phyloP scores from a whole-genome alignment of 1,284 basidiomycete genomes.

The Tremellales sp. region DNA sequence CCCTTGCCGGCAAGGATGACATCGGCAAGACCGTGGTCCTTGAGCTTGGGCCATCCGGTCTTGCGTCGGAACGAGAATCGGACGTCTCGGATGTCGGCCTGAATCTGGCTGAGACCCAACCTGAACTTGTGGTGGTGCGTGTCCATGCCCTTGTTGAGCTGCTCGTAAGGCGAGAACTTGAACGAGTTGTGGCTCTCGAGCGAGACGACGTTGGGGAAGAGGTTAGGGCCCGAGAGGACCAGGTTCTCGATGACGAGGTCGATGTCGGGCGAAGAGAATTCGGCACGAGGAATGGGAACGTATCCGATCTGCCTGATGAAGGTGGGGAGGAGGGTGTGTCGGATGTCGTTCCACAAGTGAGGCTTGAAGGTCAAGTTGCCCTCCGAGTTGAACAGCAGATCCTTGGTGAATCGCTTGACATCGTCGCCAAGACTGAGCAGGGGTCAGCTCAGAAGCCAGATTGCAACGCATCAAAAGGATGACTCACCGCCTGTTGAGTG shows the following conservation, averaged over 20 bases:
- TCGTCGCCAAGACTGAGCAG: slow-evolving; percentile 64
- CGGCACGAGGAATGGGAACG: slow-evolving; percentile 84
- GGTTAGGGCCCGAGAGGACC: slow-evolving; percentile 69
- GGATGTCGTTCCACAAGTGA: slow-evolving; percentile 77
- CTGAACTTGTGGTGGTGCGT: slow-evolving; percentile 65
- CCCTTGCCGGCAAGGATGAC: slow-evolving; percentile 73
- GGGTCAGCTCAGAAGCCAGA: not conserved
- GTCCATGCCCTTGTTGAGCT: slow-evolving; percentile 49
- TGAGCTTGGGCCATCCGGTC: slow-evolving; percentile 56
- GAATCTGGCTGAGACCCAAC: slow-evolving; percentile 75
- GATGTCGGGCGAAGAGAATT: slow-evolving; percentile 80
- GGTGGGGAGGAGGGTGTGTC: slow-evolving; percentile 73
- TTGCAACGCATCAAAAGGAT: not conserved
- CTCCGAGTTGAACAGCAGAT: slow-evolving; percentile 68
- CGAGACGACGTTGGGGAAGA: slow-evolving; percentile 62
- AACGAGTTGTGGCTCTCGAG: slow-evolving; percentile 79
- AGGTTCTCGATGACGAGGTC: slow-evolving; percentile 93
- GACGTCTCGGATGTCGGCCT: slow-evolving; percentile 73
- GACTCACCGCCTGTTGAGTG: slow-evolving; percentile 60
- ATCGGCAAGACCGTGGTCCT: slow-evolving; percentile 88
- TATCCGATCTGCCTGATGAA: slow-evolving; percentile 75
- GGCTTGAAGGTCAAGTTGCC: slow-evolving; percentile 88
- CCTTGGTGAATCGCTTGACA: slow-evolving; percentile 74
- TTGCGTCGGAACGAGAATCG: slow-evolving; percentile 67
- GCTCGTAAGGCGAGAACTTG: slow-evolving; percentile 72